Base-by-base conservation (phyloP, 2,329 filamentous ascomycete species). In the Coleophoma crateriformis region DNA sequence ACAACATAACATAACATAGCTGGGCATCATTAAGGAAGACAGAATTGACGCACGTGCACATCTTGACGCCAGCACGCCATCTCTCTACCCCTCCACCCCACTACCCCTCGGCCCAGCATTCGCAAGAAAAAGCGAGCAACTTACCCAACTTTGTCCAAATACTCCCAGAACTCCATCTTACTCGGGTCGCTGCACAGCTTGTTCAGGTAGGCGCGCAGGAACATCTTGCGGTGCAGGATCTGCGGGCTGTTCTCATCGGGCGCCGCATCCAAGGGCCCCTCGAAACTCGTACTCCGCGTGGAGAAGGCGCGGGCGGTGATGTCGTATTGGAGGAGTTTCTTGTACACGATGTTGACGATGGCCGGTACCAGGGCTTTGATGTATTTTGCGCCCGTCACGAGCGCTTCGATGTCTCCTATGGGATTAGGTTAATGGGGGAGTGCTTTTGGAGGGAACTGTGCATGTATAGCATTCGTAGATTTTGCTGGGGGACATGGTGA, bases 291-390 rank as follows among this genome's bases (percentile, higher is more conserved):
- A 52, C 73, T 77, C 17, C 76, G 67, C 2, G 78, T 81, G 52
- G 81, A 76, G 65, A 91, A 89, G 15, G 87, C 85, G 42, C 85
- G 79, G 1, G 88, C 86, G 3, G 88, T 92, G 66, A 91, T 88
- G 64, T 91, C 88, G 68, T 87, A 88, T 61, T 85, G 80, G 13
- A 91, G 73, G 1, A 91, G 77, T 65, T 91, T 91, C 62, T 85
- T 85, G 73, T 91, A 92, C 33, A 91, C 85, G 55, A 90, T 87
- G 68, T 90, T 90, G 63, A 90, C 87, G 13, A 92, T 78, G 40
- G 87, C 87, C 1, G 88, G 88, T 55, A 91, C 90, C 27, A 91
- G 77, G 13, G 83, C 47, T n/a, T 54, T 54, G 15, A 64, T 53
- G 32, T 61, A 54, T 10, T 61, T 58, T 7, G 49, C 53, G 2